phyloP scores from a whole-genome alignment of 495 filamentous ascomycete species.

The Cenococcum geophilum region DNA sequence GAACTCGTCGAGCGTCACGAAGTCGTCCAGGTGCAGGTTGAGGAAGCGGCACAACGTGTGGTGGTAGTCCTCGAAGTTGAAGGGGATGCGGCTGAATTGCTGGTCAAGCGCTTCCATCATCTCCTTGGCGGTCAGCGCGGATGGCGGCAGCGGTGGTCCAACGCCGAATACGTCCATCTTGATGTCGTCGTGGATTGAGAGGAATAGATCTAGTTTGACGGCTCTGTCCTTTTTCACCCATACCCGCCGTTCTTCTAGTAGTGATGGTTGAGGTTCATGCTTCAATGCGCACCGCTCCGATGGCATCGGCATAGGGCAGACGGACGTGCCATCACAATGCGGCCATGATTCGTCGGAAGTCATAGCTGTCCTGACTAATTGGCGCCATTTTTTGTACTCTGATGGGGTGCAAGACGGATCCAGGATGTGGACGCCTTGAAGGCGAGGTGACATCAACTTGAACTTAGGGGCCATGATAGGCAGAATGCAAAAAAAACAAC shows the following conservation, averaged over 20 bases:
- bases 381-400: conserved; percentile 23
- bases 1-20: conserved; percentile 25
- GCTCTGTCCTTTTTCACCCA: conserved; percentile 29
- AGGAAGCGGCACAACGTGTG: conserved; percentile 30
- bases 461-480: neutral
- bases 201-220: conserved; percentile 29
- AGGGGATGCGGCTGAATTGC: conserved; percentile 12
- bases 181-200: conserved; percentile 29
- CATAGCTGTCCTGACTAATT: conserved; percentile 20
- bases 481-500: neutral
- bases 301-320: conserved; percentile 28
- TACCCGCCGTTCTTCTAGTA: conserved; percentile 26
- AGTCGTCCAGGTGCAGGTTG: conserved; percentile 30
- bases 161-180: conserved; percentile 29
- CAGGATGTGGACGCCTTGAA: conserved; percentile 26
- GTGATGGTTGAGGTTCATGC: conserved; percentile 19
- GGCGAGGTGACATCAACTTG: conserved; percentile 23
- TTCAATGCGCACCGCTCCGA: conserved; percentile 6
- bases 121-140: conserved; percentile 20
- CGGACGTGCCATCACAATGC: conserved; percentile 23
- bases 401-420: conserved; percentile 17
- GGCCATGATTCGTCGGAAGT: conserved; percentile 20
- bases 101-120: conserved; percentile 28
- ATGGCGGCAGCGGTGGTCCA: conserved; percentile 25
- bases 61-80: conserved; percentile 31